Base-by-base conservation (phyloP, 2,329 filamentous ascomycete species). In the Pestalotiopsis sp. region DNA sequence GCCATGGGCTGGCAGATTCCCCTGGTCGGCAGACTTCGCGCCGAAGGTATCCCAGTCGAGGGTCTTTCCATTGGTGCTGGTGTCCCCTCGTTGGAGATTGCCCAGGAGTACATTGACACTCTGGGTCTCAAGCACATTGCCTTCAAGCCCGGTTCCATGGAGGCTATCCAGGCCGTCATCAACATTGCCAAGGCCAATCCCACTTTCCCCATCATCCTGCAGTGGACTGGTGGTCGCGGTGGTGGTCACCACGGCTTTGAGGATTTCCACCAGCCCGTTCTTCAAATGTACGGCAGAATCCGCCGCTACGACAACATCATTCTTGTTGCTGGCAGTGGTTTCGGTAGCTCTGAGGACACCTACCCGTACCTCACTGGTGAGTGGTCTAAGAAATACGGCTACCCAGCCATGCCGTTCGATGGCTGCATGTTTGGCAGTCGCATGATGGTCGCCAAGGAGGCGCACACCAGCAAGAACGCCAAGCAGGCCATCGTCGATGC, bases 181-280 rank as follows among this genome's bases (percentile, higher is more conserved):
- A 96, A 97, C 81, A 95, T 98, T 76, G 94, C 95, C 72, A 96
- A 93, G 82, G 93, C 93, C n/a, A 96, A 97, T 79, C 94, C 95
- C 2, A 91, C 89, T 36, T 97, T 98, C 86, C 95, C 95, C n/a
- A 89, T 97, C 66, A 90, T 97, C 66, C 84, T 97, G 71, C 95
- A 98, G 82, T 98, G 95, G 95, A 98, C 95, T 70, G 95, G 95
- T 78, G 95, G 95, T 56, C 92, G 95, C 81, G 95, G 94, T 73
- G 95, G 95, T 83, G 95, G 95, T 68, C 95, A 97, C 80, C 95
- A 98, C 83, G 97, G 94, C 0, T 97, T 91, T 71, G 95, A 98
- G 80, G 95, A 98, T 80, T 97, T 98, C 87, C 95, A 97, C 80
- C 91, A 95, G 77, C 95, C 95, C 4, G 91, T 98, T 59, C 84